phyloP scores from a whole-genome alignment of 179 eudicot genomes.

The Gypsophila paniculata region DNA sequence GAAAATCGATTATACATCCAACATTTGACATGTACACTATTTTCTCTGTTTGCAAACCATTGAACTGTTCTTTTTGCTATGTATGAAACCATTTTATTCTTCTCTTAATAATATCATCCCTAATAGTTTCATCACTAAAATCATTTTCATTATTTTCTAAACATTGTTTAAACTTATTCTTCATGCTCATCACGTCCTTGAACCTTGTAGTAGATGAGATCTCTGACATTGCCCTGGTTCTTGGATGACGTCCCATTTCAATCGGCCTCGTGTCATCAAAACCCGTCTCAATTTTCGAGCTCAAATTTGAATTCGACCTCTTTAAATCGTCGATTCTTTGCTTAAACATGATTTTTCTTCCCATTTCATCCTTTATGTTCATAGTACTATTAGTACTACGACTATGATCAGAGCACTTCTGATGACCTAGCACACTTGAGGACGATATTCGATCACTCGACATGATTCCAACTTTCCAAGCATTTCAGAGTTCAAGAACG shows the following conservation, averaged over 20 bases:
- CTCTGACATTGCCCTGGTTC: conserved; percentile 64
- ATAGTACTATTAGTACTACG: conserved; percentile 5
- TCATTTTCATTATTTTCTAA: conserved; percentile 15
- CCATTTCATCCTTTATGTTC: no score
- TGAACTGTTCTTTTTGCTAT: conserved; percentile 57
- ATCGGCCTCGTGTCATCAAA: conserved; percentile 13
- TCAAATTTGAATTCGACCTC: conserved; percentile 18
- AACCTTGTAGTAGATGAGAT: conserved; percentile 37
- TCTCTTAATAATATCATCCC: conserved; percentile 36
- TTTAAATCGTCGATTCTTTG: conserved; percentile 30
- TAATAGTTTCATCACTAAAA: conserved; percentile 19
- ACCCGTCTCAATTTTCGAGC: conserved; percentile 11
- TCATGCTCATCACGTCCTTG: conserved; percentile 28
- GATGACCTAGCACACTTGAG: conserved; percentile 1
- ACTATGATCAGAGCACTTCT: background rate
- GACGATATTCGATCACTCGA: conserved; percentile 43
- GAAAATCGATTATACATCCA: conserved; percentile 32
- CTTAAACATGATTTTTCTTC: no score
- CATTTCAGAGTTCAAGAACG: conserved; percentile 72
- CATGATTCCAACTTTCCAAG: conserved; percentile 35
- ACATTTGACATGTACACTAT: conserved; percentile 20
- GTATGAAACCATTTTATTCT: conserved; percentile 50
- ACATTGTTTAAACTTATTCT: conserved; percentile 25
- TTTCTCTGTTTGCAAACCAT: conserved; percentile 54
- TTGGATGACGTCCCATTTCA: background rate